phyloP scores from a whole-genome alignment of 73 alveolate species.

The Symbiodinium pilosum region DNA sequence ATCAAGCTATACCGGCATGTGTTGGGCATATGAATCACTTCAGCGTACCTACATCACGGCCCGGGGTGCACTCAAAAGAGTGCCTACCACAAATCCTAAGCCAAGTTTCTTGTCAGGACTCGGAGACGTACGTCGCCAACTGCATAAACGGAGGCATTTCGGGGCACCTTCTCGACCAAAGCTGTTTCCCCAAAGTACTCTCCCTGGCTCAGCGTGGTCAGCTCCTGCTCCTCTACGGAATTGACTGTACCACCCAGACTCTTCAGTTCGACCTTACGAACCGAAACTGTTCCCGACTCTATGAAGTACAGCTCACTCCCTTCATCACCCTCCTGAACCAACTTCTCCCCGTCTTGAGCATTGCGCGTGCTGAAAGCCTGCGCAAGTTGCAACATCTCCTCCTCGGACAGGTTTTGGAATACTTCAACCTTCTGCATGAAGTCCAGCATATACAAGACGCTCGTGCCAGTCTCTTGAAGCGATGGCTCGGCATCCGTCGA shows the following conservation, averaged over 20 bases:
- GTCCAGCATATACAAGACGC: conserved; percentile 40
- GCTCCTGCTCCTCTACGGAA: background rate
- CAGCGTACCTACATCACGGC: too few relatives aligned
- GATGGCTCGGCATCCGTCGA: background rate
- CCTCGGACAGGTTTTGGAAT: conserved; percentile 45
- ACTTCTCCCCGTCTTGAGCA: conserved; percentile 29
- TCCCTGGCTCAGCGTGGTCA: conserved; percentile 5
- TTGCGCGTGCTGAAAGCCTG: conserved; percentile 15
- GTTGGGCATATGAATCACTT: too few relatives aligned
- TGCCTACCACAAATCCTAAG: too few relatives aligned
- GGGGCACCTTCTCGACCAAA: conserved; percentile 53
- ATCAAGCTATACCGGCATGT: too few relatives aligned
- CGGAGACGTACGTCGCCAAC: conserved; percentile 45
- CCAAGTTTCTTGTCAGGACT: background rate
- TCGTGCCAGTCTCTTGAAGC: background rate
- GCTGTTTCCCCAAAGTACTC: conserved; percentile 78
- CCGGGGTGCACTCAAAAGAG: too few relatives aligned
- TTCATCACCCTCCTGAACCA: conserved; percentile 56
- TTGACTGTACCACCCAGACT: too few relatives aligned
- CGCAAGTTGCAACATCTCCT: conserved; percentile 50
- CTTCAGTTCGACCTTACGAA: conserved; percentile 27
- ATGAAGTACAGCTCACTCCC: conserved; percentile 74
- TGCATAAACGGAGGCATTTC: conserved; percentile 68
- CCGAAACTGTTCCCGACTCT: conserved; percentile 64
- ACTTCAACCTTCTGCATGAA: conserved; percentile 81